Conservation (phyloP, 495 filamentous ascomycete species). For the Oidiodendron maius region DNA sequence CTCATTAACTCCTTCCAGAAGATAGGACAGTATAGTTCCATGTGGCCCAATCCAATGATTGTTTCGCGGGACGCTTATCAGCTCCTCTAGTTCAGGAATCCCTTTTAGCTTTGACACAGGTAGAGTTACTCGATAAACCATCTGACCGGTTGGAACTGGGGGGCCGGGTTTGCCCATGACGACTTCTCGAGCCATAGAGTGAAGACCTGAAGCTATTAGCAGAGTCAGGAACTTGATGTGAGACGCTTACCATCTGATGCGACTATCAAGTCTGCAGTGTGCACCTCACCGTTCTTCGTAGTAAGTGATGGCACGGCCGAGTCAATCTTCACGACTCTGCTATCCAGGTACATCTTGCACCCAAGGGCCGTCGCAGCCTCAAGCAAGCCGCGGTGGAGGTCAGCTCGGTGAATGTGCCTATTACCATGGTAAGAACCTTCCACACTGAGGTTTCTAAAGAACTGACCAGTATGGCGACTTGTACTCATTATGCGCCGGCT, state of each 20-base stretch:
- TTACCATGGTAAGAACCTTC: background rate
- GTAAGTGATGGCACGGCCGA: conserved; percentile 23
- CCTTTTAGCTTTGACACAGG: conserved; percentile 43
- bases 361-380: conserved; percentile 46
- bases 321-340: conserved; percentile 31
- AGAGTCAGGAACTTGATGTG: background rate
- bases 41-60: conserved; percentile 64
- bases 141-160: conserved; percentile 56
- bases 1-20: conserved; percentile 43
- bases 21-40: conserved; percentile 59
- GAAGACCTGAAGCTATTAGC: conserved; percentile 27
- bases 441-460: no score
- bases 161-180: conserved; percentile 35
- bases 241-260: conserved; percentile 43
- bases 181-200: conserved; percentile 42
- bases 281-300: conserved; percentile 26
- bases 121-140: conserved; percentile 59
- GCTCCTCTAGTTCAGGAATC: conserved; percentile 39
- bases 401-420: conserved; percentile 52
- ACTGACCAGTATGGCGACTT: conserved; percentile 27
- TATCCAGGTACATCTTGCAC: conserved; percentile 39
- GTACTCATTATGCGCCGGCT: conserved; percentile 37
- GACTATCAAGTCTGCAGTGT: conserved; percentile 47
- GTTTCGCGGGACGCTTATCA: conserved; percentile 48
- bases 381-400: conserved; percentile 49